These are phyloP conservation scores for Clonostachys rhizophaga DNA, from an alignment of 2,329 filamentous ascomycete species.

Conservation along the genomic window DNA sequence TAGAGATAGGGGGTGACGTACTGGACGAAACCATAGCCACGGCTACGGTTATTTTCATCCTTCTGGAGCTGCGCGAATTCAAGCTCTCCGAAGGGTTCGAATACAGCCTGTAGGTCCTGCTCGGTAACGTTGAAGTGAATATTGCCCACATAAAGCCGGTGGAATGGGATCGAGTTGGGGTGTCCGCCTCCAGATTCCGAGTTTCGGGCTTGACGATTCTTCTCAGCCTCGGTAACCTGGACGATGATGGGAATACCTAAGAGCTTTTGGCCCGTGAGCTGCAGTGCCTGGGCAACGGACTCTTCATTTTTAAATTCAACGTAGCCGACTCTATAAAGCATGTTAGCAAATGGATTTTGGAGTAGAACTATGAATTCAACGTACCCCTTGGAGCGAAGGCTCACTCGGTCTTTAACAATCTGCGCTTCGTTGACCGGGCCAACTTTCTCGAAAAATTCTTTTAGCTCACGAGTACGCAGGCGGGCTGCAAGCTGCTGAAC, in stretches of 20 bases:
- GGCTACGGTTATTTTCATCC: constrained; percentile 84
- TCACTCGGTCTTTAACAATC: constrained; percentile 97
- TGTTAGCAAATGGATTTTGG: constrained; percentile 25
- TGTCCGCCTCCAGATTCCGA: constrained; percentile 65
- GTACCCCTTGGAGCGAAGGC: constrained; percentile 95
- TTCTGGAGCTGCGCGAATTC: constrained; percentile 98
- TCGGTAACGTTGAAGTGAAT: constrained; percentile 99
- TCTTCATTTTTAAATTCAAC: constrained; percentile 98
- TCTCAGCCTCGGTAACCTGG: constrained; percentile 97
- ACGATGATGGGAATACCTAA: constrained; percentile 98
- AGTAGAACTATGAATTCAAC: constrained; percentile 19
- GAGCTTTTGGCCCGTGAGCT: constrained; percentile 98
- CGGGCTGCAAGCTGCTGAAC: constrained; percentile 97
- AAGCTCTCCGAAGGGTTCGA: constrained; percentile 95
- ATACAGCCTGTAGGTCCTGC: constrained; percentile 90
- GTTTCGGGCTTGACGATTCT: constrained; percentile 92
- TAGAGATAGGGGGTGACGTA: constrained; percentile 43
- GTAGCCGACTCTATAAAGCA: constrained; percentile 78
- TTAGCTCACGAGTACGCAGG: constrained; percentile 85
- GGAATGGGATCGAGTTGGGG: constrained; percentile 86
- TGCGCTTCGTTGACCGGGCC: constrained; percentile 95
- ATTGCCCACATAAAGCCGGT: constrained; percentile 97
- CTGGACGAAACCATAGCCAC: constrained; percentile 99
- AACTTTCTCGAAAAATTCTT: constrained; percentile 92
- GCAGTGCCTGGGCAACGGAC: constrained; percentile 86